phyloP scores from a whole-genome alignment of 371 early-diverging fungal genomes.

The Rhizopus sp. region DNA sequence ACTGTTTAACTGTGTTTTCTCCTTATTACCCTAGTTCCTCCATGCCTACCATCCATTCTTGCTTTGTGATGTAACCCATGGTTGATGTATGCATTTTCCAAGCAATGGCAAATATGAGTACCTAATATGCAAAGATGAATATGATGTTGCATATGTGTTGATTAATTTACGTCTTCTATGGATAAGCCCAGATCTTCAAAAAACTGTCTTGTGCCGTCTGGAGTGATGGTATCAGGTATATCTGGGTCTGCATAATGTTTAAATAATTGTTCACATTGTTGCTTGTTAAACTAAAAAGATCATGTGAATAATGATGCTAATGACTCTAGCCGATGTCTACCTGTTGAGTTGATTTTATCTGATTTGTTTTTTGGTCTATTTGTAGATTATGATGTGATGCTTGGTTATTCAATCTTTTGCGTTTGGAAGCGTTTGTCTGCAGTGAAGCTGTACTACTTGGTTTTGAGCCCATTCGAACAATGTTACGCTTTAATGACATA shows the following conservation, averaged over 20 bases:
- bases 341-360: not conserved
- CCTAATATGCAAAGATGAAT: conserved; percentile 31
- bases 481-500: conserved; percentile 19
- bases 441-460: conserved; percentile 19
- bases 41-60: conserved; percentile 74
- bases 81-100: conserved; percentile 61
- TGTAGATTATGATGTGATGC: conserved; percentile 8
- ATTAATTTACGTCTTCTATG: conserved; percentile 39
- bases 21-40: conserved; percentile 48
- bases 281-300: conserved; percentile 30
- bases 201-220: conserved; percentile 43
- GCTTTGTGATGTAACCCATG: conserved; percentile 67
- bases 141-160: not conserved
- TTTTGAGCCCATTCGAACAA: conserved; percentile 24
- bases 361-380: not conserved
- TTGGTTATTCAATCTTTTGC: conserved; percentile 26
- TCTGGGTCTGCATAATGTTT: conserved; percentile 45
- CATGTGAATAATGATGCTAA: no score
- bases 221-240: conserved; percentile 36
- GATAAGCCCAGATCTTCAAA: conserved; percentile 47
- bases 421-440: conserved; percentile 13
- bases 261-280: conserved; percentile 40
- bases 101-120: conserved; percentile 60
- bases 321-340: no score
- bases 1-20: not conserved